Evolutionary conservation across 2,329 filamentous ascomycete species (phyloP).

Genomic region (Ramichloridium luteum): DNA sequence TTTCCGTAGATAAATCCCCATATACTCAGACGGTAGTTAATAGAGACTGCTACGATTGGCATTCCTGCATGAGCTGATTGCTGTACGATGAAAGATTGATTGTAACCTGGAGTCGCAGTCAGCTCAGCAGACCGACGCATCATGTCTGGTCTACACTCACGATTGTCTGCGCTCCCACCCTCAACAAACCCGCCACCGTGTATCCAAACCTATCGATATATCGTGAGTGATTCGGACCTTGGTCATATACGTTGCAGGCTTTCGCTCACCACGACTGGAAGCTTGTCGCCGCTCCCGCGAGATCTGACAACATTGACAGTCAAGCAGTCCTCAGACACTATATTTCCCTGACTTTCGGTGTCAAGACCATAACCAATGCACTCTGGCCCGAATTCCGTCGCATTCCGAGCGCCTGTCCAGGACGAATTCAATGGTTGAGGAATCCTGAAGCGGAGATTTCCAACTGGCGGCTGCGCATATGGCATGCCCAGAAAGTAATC

Average conservation of each 20-base stretch:
- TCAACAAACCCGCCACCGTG: slow-evolving; percentile 17
- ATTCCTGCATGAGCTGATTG: slow-evolving; percentile 15
- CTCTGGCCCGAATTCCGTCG: slow-evolving; percentile 34
- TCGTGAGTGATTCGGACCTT: not conserved
- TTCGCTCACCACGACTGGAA: slow-evolving; percentile 14
- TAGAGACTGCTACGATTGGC: slow-evolving; percentile 44
- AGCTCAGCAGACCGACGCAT: no score
- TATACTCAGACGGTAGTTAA: slow-evolving; percentile 53
- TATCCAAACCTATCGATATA: slow-evolving; percentile 10
- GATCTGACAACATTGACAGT: slow-evolving; percentile 16
- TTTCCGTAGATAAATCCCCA: slow-evolving; percentile 55
- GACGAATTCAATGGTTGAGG: slow-evolving; percentile 38
- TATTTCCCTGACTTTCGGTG: slow-evolving; percentile 16
- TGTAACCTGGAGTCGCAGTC: slow-evolving; percentile 16
- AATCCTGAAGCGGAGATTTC: slow-evolving; percentile 40
- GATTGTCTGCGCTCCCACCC: slow-evolving; percentile 15
- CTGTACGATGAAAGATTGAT: slow-evolving; percentile 21
- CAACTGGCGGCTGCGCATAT: slow-evolving; percentile 41
- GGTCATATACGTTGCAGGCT: no score
- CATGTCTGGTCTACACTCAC: no score
- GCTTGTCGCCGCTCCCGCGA: slow-evolving; percentile 5
- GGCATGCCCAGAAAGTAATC: slow-evolving; percentile 46
- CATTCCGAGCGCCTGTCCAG: slow-evolving; percentile 32
- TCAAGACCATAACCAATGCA: slow-evolving; percentile 40
- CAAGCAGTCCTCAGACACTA: slow-evolving; percentile 17